Conservation (phyloP, 345 rosid species). For the Gossypium mustelinum region DNA sequence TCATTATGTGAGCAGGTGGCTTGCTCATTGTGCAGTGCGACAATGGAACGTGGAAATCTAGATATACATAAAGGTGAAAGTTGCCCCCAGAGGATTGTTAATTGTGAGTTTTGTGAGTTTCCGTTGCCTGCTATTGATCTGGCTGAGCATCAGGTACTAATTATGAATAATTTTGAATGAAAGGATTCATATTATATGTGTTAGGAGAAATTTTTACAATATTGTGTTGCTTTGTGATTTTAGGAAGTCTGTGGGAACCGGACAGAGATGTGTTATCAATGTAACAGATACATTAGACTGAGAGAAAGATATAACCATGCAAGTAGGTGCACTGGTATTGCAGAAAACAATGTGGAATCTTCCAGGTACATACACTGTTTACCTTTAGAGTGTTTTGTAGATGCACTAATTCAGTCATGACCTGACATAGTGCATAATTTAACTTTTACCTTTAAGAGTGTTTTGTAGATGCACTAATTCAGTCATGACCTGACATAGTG, state of each 20-base stretch:
- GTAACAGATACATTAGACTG: slow-evolving; percentile 76
- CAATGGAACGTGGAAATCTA: slow-evolving; percentile 77
- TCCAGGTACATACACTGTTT: slow-evolving; percentile 56
- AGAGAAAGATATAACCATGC: slow-evolving; percentile 81
- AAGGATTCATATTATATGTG: neutral
- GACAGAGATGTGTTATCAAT: slow-evolving; percentile 80
- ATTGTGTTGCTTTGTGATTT: slow-evolving; percentile 17
- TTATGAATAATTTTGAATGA: neutral
- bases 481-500: neutral
- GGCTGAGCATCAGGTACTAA: slow-evolving; percentile 88
- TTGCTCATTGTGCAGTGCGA: slow-evolving; percentile 89
- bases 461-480: no score
- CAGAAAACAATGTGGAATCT: slow-evolving; percentile 54
- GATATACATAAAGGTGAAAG: slow-evolving; percentile 77
- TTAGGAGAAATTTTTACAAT: neutral
- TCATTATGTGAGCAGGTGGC: slow-evolving; percentile 53
- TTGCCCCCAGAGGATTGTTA: slow-evolving; percentile 89
- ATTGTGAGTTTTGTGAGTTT: slow-evolving; percentile 92
- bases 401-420: no score
- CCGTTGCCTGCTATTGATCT: slow-evolving; percentile 92
- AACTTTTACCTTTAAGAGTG: neutral
- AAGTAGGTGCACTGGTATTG: slow-evolving; percentile 55
- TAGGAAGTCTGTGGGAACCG: slow-evolving; percentile 98
- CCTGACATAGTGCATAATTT: neutral
- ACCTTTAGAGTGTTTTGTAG: no score